Conservation (phyloP, 345 rosid genomes). For the Bruguiera gymnorhiza region DNA sequence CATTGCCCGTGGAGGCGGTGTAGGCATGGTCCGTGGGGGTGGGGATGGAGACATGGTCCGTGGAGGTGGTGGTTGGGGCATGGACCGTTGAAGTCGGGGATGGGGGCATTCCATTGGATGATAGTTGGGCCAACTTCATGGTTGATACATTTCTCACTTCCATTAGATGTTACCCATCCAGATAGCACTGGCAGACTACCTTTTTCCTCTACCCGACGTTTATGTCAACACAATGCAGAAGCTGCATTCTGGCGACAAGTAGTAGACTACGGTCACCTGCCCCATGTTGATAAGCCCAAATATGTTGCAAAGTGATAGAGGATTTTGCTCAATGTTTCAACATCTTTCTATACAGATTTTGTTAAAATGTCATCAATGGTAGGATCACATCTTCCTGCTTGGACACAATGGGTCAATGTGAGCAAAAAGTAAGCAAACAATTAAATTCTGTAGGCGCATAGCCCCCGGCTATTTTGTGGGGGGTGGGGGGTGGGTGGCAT, state of each 20-base stretch:
- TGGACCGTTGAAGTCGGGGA: slow-evolving; percentile 28
- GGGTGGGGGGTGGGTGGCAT: too few relatives aligned
- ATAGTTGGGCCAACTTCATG: slow-evolving; percentile 32
- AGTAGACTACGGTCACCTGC: slow-evolving; percentile 63
- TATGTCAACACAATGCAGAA: slow-evolving; percentile 37
- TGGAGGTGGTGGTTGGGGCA: slow-evolving; percentile 39
- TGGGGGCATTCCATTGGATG: slow-evolving; percentile 32
- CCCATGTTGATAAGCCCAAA: slow-evolving; percentile 66
- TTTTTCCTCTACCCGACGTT: not conserved
- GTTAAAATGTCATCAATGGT: not conserved
- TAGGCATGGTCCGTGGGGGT: slow-evolving; percentile 45
- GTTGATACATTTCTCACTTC: slow-evolving; percentile 33
- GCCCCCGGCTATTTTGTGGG: too few relatives aligned
- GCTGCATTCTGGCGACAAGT: slow-evolving; percentile 51
- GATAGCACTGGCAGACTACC: too few relatives aligned
- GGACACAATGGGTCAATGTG: too few relatives aligned
- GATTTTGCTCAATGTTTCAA: slow-evolving; percentile 35
- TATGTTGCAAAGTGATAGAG: slow-evolving; percentile 46
- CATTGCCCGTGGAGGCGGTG: slow-evolving; percentile 34
- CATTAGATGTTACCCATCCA: too few relatives aligned
- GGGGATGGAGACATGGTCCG: slow-evolving; percentile 30
- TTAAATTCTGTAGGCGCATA: too few relatives aligned
- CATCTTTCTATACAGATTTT: not conserved
- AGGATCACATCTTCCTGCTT: not conserved
- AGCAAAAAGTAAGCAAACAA: too few relatives aligned